phyloP scores from a whole-genome alignment of 768 basidiomycete genomes.

The Trametes sanguinea region DNA sequence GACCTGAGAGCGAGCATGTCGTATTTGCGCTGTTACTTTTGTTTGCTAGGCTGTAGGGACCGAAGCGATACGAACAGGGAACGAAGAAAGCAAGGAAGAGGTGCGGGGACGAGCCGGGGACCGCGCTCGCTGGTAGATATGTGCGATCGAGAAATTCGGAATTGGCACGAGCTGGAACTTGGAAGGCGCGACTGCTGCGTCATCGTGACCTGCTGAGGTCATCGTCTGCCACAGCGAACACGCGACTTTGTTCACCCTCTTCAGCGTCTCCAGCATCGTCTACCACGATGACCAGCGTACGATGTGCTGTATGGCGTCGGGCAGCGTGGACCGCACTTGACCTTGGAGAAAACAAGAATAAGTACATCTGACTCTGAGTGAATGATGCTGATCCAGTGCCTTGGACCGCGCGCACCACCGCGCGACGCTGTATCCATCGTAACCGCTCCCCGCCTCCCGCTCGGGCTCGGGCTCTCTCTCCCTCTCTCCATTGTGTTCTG shows the following conservation, averaged over 20 bases:
- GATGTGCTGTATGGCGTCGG: too few relatives aligned
- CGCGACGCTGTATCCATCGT: conserved; percentile 20
- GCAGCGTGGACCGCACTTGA: too few relatives aligned
- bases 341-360: not conserved
- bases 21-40: not conserved
- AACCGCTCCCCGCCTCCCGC: conserved; percentile 2
- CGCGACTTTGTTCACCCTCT: not conserved
- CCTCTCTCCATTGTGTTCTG: not conserved
- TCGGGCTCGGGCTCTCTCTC: not conserved
- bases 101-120: not conserved
- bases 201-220: conserved; percentile 10
- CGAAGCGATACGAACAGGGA: not conserved
- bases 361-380: not conserved
- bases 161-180: conserved; percentile 8
- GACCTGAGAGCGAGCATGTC: conserved; percentile 25
- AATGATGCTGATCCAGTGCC: not conserved
- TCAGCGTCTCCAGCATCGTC: not conserved
- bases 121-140: conserved; percentile 7
- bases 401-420: not conserved
- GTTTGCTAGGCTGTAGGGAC: not conserved
- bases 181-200: conserved; percentile 2
- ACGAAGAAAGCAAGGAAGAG: not conserved
- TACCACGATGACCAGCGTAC: not conserved
- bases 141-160: conserved; percentile 21
- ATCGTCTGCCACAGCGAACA: not conserved